Base-by-base conservation (phyloP, 2,329 filamentous ascomycete species). In the Blumeriella jaapii region DNA sequence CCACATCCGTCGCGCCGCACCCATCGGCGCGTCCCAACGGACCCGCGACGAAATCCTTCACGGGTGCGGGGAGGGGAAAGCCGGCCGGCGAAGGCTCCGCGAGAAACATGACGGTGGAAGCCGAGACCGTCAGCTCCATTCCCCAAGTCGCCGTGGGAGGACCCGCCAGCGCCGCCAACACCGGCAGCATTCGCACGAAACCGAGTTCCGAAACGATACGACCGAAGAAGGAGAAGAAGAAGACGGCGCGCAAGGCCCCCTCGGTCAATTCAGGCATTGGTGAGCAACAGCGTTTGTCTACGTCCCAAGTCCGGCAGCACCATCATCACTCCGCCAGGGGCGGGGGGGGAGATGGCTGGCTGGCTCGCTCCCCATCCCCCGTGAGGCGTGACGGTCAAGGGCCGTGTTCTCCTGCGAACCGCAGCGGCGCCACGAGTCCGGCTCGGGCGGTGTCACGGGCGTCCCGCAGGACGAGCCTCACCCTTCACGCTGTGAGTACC, bases 71-170 rank as follows among this genome's bases (percentile, higher is more conserved):
- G 37, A 83, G 86, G 54, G 67, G 72, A 20, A 84, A 87, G 55
- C 64, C 73, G 17, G 56, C 61, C 8, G 63, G 68, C 33, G 83
- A 93, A 55, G 78, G 76, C n/a, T 80, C 82, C 22, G 71, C 78
- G 38, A 77, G 81, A 54, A 91, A 84, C 51, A 95, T 98, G 86
- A 96, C 85, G 7, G 89, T 96, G 10, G 91, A 98, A 62, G 95
- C 91, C 0, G 91, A 98, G 59, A 93, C 87, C 1, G 91, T 98
- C 23, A 81, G 76, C 27, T 93, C 87, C 3, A 82, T 95, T 36
- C 85, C 87, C 8, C 87, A 93, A 53, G 72, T 87, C 17, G 75
- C 80, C 7, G 66, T 94, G 20, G 73, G 73, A n/a, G 75, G 76
- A 13, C 67, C 71, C 12, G 73, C 74, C 39, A 78, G 81, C 27